Evolutionary conservation across 345 rosid species (phyloP).

Genomic region (Brassica juncea): DNA sequence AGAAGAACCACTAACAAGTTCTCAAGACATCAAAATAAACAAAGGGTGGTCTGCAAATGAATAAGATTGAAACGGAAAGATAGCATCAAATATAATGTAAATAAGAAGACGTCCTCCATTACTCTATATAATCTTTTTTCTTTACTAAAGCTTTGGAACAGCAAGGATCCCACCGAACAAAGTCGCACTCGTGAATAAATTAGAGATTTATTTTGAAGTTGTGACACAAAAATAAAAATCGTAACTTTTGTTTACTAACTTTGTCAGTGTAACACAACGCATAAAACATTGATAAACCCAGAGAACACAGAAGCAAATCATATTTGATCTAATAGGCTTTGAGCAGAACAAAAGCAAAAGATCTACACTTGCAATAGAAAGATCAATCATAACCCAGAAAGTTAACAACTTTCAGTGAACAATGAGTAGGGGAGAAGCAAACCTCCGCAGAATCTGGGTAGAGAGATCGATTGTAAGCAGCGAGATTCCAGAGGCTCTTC

Average conservation of each 20-base stretch:
- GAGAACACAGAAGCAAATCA: not conserved
- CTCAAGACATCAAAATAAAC: conserved; percentile 13
- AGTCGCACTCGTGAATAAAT: conserved; percentile 29
- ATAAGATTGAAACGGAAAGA: conserved; percentile 13
- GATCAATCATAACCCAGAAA: conserved; percentile 7
- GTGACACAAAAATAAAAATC: conserved; percentile 11
- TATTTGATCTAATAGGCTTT: conserved; percentile 19
- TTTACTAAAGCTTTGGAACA: conserved; percentile 29
- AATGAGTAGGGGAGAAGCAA: not conserved
- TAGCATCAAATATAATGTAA: conserved; percentile 15
- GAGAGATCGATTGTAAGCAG: conserved; percentile 32
- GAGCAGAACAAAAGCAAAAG: conserved; percentile 12
- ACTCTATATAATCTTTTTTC: not conserved
- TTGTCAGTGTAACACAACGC: not conserved
- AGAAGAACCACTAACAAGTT: conserved; percentile 13
- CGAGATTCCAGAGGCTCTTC: not conserved
- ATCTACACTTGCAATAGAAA: conserved; percentile 6
- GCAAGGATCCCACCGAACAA: conserved; percentile 41
- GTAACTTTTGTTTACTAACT: conserved; percentile 8
- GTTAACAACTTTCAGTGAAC: not conserved
- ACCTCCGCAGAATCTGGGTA: conserved; percentile 35
- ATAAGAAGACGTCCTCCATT: conserved; percentile 23
- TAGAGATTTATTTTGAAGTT: not conserved
- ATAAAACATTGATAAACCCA: conserved; percentile 8
- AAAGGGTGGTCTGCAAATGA: conserved; percentile 4